A percentile compares a stretch with the other conserved stretches of the same genome.
Evolutionary conservation across 2,329 filamentous ascomycete genomes (phyloP).

Genomic region (Fusarium redolens): DNA sequence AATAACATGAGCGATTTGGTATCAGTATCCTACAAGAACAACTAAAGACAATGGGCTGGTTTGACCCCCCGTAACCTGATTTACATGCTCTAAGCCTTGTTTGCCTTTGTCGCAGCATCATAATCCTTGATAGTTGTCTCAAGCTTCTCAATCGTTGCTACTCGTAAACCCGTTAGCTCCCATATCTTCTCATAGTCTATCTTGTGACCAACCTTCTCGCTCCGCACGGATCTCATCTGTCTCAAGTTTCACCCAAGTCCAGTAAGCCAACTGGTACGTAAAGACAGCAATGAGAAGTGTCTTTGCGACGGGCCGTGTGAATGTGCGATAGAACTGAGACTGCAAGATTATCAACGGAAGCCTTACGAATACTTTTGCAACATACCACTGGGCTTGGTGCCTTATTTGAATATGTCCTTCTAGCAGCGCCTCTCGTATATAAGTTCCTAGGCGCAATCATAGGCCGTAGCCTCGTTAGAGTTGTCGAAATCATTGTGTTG

Average conservation of each 20-base stretch:
- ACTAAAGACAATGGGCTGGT: neutral
- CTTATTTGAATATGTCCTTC: constrained; percentile 44
- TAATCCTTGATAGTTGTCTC: constrained; percentile 54
- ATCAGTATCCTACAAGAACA: neutral
- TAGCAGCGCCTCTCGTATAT: neutral
- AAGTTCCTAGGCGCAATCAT: neutral
- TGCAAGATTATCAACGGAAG: constrained; percentile 45
- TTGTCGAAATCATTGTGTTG: constrained; percentile 18
- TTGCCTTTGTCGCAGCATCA: constrained; percentile 41
- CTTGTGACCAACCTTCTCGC: constrained; percentile 61
- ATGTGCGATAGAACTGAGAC: constrained; percentile 79
- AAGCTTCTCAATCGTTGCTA: constrained; percentile 51
- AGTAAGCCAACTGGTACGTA: constrained; percentile 83
- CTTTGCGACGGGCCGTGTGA: constrained; percentile 78
- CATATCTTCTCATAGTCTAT: constrained; percentile 13
- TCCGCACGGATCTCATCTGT: constrained; percentile 73
- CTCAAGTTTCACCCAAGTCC: constrained; percentile 79
- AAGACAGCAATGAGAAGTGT: constrained; percentile 79
- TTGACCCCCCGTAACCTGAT: neutral
- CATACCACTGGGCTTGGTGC: constrained; percentile 45
- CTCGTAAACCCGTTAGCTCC: neutral
- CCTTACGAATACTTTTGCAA: neutral
- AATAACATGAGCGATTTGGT: neutral
- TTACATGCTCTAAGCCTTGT: constrained; percentile 24
- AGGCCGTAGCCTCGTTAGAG: constrained; percentile 29